These are phyloP conservation scores for Cryptococcus wingfieldii DNA, from an alignment of 1,284 basidiomycete species.

Conservation along the genomic window DNA sequence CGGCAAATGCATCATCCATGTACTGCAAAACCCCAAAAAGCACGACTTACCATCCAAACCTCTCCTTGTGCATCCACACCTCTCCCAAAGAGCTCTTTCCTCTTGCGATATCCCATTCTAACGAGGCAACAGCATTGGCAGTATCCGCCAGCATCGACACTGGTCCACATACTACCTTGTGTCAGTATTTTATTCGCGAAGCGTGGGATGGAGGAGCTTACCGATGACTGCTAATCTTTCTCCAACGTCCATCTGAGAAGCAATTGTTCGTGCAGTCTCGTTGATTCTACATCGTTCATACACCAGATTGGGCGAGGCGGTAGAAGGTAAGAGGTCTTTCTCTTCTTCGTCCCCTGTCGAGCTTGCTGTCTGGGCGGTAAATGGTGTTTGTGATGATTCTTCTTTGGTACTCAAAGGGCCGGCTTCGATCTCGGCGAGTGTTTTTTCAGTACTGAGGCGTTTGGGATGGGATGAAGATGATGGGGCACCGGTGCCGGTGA, in stretches of 20 bases:
- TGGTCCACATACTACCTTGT: conserved; percentile 3
- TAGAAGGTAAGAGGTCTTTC: no score
- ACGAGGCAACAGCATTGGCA: background rate
- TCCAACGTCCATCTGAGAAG: background rate
- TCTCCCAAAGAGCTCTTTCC: background rate
- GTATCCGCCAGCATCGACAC: background rate
- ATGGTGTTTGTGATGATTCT: background rate
- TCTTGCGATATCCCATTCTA: conserved; percentile 1
- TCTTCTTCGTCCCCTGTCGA: no score
- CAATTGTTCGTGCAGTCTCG: background rate
- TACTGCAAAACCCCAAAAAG: no score
- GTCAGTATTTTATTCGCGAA: background rate
- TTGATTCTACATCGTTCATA: background rate
- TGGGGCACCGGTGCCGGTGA: background rate
- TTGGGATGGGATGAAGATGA: background rate
- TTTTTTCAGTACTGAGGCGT: background rate
- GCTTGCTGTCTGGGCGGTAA: no score
- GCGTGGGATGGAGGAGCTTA: background rate
- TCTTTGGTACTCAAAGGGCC: background rate
- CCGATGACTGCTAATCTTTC: conserved; percentile 1
- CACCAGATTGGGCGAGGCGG: background rate
- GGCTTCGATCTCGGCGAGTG: background rate
- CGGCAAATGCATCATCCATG: no score
- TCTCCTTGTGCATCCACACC: conserved; percentile 7
- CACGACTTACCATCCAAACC: conserved; percentile 1